phyloP scores from a whole-genome alignment of 768 basidiomycete species.

The Gyrodon lividus region DNA sequence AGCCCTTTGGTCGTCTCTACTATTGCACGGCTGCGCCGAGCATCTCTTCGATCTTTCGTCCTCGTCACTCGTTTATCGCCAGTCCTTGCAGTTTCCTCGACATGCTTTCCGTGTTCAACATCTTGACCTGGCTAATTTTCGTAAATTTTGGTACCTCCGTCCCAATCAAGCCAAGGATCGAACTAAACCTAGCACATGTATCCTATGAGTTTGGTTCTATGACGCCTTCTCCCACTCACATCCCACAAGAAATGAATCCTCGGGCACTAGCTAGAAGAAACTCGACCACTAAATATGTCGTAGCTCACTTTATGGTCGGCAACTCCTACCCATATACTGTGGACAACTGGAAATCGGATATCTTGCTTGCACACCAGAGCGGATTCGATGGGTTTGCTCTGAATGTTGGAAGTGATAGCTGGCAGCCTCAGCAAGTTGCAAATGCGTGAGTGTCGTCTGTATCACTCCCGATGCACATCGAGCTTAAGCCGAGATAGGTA shows the following conservation, averaged over 20 bases:
- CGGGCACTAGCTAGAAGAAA: conserved; percentile 11
- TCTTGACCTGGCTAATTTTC: conserved; percentile 12
- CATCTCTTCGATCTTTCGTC: conserved; percentile 15
- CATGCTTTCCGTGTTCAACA: conserved; percentile 15
- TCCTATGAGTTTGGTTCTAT: background rate
- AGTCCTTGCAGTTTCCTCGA: conserved; percentile 11
- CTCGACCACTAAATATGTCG: conserved; percentile 42
- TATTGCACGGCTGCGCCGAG: conserved; percentile 11
- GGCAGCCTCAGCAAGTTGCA: conserved; percentile 60
- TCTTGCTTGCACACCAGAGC: conserved; percentile 51
- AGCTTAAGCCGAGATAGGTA: conserved; percentile 40
- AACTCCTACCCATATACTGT: conserved; percentile 62
- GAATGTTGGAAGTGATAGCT: conserved; percentile 63
- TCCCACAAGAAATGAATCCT: background rate
- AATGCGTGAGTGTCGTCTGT: conserved; percentile 50
- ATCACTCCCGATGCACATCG: conserved; percentile 1
- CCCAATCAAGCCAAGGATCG: conserved; percentile 10
- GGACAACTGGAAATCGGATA: conserved; percentile 47
- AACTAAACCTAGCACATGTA: background rate
- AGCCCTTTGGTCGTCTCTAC: background rate
- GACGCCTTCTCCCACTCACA: background rate
- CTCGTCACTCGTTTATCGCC: background rate
- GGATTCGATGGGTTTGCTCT: conserved; percentile 73
- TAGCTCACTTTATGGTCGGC: conserved; percentile 61
- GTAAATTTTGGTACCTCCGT: conserved; percentile 6